Evolutionary conservation across 345 rosid species (phyloP), one percentile per base, ranked within the genome.

Genomic region (Lepidium aucheri): DNA sequence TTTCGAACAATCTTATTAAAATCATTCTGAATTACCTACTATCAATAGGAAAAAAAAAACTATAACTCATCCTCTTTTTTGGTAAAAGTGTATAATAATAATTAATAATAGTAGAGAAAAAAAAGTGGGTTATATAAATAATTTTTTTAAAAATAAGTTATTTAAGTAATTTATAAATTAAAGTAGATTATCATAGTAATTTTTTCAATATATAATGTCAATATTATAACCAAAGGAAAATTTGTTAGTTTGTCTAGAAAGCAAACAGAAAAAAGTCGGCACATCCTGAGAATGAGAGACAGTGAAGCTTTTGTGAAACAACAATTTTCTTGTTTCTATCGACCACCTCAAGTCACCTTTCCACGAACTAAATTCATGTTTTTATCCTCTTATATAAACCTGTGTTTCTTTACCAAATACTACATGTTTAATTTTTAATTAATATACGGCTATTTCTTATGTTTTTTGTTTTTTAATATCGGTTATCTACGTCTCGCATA

Each of bases 221-320:
- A 33, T 15, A 14, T 36, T n/a, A 8, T 22, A 36, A 62, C 17
- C 5, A 34, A 36, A 62, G 28, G 1, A 33, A n/a, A 61, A 33
- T 33, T 10, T 13, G 41, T 28, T 16, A 13, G 56, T 35, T 62
- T 63, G 51, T 55, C 34, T 18, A 45, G 20, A 49, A 70, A 28
- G 33, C 45, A 49, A 56, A 63, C 6, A 71, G 38, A 1, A 14
- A 22, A 70, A 72, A 64, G 70, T 72, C 65, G 65, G 53, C 76
- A 72, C 52, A 56, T 40, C 70, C 65, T 63, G 52, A 41, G 53
- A 71, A 26, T n/a, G 33, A 49, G 32, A 63, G 70, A 63, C 44
- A 56, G 8, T 41, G 76, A 72, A 30, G 30, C 59, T 46, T 16
- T 13, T 46, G 65, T 34, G 54, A 54, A 63, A 47, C 14, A 59